Conservation (phyloP, 2,329 filamentous ascomycete species). For the Orbilia javanica region DNA sequence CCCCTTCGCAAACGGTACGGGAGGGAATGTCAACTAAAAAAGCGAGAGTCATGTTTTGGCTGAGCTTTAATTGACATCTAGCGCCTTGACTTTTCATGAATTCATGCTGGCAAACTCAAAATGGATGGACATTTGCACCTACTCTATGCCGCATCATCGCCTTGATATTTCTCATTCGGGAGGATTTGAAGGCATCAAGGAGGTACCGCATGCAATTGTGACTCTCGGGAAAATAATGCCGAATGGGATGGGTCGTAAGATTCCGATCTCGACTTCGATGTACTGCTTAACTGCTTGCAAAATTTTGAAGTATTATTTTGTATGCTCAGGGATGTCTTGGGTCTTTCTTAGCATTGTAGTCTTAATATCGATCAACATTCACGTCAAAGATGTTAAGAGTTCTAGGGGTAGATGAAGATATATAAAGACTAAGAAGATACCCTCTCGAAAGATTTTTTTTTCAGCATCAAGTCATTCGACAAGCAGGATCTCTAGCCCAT, state of each 20-base stretch:
- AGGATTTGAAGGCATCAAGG: conserved; percentile 4
- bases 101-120: background rate
- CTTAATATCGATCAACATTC: conserved; percentile 24
- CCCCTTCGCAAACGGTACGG: conserved; percentile 18
- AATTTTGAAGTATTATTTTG: conserved; percentile 4
- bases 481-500: background rate
- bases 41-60: conserved; percentile 37
- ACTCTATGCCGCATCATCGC: conserved; percentile 10
- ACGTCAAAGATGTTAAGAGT: background rate
- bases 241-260: background rate
- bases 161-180: conserved; percentile 9
- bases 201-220: background rate
- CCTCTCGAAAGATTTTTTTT: background rate
- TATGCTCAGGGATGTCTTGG: background rate
- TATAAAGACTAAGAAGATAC: background rate
- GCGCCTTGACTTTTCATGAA: background rate
- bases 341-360: background rate
- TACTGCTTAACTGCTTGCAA: conserved; percentile 3
- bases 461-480: background rate
- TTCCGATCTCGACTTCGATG: conserved; percentile 1
- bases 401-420: background rate
- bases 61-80: background rate
- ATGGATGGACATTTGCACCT: conserved; percentile 26
- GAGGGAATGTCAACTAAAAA: conserved; percentile 21
- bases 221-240: no score